Percentiles rank a stretch among this genome's conserved stretches.
These are phyloP conservation scores for Penicillium sp. DNA, from an alignment of 2,329 filamentous ascomycete species.

Conservation along the genomic window DNA sequence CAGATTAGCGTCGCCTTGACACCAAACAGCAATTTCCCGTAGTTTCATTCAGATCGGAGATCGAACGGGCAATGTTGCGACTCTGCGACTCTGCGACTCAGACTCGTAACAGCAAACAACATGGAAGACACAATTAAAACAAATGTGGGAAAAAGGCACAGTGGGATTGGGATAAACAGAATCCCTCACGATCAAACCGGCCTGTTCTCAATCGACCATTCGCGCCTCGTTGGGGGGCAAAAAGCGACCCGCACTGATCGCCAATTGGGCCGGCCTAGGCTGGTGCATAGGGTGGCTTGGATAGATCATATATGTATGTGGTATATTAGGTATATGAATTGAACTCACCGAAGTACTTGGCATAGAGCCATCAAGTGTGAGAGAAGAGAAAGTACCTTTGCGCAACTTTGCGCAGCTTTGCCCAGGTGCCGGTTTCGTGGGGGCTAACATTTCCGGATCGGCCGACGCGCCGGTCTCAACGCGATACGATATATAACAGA, in stretches of 20 bases:
- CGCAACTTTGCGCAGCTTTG: not conserved
- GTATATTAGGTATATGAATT: not conserved
- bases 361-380: not conserved
- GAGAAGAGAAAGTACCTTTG: not conserved
- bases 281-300: not conserved
- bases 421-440: not conserved
- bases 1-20: slow-evolving; percentile 1
- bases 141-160: not conserved
- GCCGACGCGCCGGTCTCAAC: not conserved
- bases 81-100: not conserved
- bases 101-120: not conserved
- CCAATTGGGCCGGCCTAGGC: not conserved
- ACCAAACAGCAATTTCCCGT: not conserved
- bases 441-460: not conserved
- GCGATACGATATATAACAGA: not conserved
- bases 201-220: slow-evolving; percentile 6
- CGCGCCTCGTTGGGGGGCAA: not conserved
- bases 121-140: not conserved
- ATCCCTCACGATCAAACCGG: slow-evolving; percentile 6
- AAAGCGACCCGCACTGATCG: slow-evolving; percentile 3
- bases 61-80: not conserved
- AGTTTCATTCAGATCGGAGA: not conserved
- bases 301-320: not conserved
- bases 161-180: not conserved
- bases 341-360: slow-evolving; percentile 1